phyloP scores from a whole-genome alignment of 371 early-diverging fungal genomes.

The Smittium culicis region DNA sequence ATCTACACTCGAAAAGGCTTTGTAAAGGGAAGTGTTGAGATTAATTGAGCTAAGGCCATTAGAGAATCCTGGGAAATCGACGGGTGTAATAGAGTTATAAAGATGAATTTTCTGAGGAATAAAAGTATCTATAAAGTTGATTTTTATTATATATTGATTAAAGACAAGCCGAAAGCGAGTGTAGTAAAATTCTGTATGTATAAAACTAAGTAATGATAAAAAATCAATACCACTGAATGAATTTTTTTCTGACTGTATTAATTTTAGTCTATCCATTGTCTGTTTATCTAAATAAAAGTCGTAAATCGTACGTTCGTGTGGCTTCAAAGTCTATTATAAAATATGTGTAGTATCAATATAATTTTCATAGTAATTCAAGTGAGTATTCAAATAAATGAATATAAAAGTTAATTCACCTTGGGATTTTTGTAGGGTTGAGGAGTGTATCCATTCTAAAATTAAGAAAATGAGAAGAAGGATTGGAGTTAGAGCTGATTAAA shows the following conservation, averaged over 20 bases:
- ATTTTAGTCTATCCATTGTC: neutral
- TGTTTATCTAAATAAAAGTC: neutral
- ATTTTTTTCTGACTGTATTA: neutral
- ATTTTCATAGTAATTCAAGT: neutral
- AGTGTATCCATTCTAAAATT: neutral
- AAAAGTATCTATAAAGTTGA: neutral
- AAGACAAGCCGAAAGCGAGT: neutral
- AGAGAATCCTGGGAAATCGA: constrained; percentile 1
- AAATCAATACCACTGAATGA: neutral
- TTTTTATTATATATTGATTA: too few species aligned
- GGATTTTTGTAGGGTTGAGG: neutral
- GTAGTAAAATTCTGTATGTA: neutral
- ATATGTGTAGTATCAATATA: neutral
- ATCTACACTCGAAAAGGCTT: constrained; percentile 65
- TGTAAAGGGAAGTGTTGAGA: constrained; percentile 19
- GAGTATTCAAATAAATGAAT: neutral
- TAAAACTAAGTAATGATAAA: neutral
- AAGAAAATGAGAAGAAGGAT: neutral
- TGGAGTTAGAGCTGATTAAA: neutral
- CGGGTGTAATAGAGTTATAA: constrained; percentile 6
- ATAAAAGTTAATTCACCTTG: neutral
- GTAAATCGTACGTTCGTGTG: neutral
- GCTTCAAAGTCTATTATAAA: neutral
- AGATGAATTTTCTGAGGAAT: constrained; percentile 1
- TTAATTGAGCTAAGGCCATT: neutral